Base-by-base conservation (phyloP, 768 basidiomycete genomes). In the Mycena filopes region DNA sequence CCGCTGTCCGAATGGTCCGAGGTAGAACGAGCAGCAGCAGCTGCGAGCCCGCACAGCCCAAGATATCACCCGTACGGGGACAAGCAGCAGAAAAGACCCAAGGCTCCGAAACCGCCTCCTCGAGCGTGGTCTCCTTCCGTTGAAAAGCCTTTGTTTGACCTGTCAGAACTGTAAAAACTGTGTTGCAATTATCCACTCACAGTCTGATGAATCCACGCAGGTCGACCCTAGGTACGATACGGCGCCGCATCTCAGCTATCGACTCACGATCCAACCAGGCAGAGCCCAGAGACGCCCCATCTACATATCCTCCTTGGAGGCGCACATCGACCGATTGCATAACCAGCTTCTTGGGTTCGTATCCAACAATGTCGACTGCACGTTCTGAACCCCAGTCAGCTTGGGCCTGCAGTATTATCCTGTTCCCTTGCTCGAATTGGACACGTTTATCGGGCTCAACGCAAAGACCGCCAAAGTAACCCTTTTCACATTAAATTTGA, bases 61-160 rank as follows among this genome's bases (percentile, higher is more conserved):
- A 45, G 48, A 18, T 42, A 62, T 45, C 65, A 66, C n/a, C 65
- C 65, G 15, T 60, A 66, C 42, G 40, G 29, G n/a, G 38, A 40
- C 36, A 57, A 48, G 33, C 29, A 25, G 16, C 88, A 87, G 72
- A 87, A 87, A 48, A 83, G 86, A 50, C 36, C 36, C 84, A 84
- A 50, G 81, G 84, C 48, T 10, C 48, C 48, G 7, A 92, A 92
- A 76, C 11, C 86, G 89, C 18, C 42, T 29, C 4, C 91, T 20
- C 89, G 87, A 72, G 89, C 90, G 18, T 93, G 92, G 92, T 89
- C 89, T 51, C 92, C 92, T 66, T 86, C 87, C 1, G 84, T 92
- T 61, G 92, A 93, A 76, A 92, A 92, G 72, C 81, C 81, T 16
- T 80, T 93, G 26, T 93, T 93, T 75, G 82, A 78, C 8, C 83